Percentiles rank a stretch among this genome's conserved stretches.
phyloP scores from a whole-genome alignment of 805 yeast species.

The Ogataea degrootiae region DNA sequence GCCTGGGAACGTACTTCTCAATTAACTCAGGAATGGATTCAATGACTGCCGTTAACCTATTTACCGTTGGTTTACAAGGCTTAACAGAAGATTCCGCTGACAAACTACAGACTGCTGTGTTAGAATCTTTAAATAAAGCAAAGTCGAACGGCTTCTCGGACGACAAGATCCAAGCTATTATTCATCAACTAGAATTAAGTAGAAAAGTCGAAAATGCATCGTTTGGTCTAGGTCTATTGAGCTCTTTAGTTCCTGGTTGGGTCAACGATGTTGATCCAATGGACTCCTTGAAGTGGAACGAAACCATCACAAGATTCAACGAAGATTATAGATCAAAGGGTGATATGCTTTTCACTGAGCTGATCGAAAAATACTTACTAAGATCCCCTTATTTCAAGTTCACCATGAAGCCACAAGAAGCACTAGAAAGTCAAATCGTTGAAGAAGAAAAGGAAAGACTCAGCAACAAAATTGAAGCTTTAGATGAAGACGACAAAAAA shows the following conservation, averaged over 20 bases:
- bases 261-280: slow-evolving; percentile 78
- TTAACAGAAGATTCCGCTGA: slow-evolving; percentile 42
- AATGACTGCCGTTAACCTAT: slow-evolving; percentile 68
- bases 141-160: slow-evolving; percentile 44
- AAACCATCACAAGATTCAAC: slow-evolving; percentile 54
- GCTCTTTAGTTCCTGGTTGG: slow-evolving; percentile 79
- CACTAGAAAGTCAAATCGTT: slow-evolving; percentile 46
- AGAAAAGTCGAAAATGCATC: slow-evolving; percentile 86
- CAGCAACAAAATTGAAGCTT: slow-evolving; percentile 32
- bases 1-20: slow-evolving; percentile 78
- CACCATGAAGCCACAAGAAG: slow-evolving; percentile 66
- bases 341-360: slow-evolving; percentile 54
- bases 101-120: slow-evolving; percentile 45
- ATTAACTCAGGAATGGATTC: slow-evolving; percentile 86
- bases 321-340: slow-evolving; percentile 48
- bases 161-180: slow-evolving; percentile 71
- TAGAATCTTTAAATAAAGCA: slow-evolving; percentile 41
- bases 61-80: slow-evolving; percentile 85
- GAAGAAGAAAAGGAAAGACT: slow-evolving; percentile 57
- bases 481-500: slow-evolving; percentile 54
- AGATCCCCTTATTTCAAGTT: slow-evolving; percentile 60
- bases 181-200: slow-evolving; percentile 80
- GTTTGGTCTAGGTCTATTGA: slow-evolving; percentile 77
- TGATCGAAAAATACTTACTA: slow-evolving; percentile 51
- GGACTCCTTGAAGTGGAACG: slow-evolving; percentile 60